phyloP scores from a whole-genome alignment of 768 basidiomycete genomes.

The Cytidiella melzeri region DNA sequence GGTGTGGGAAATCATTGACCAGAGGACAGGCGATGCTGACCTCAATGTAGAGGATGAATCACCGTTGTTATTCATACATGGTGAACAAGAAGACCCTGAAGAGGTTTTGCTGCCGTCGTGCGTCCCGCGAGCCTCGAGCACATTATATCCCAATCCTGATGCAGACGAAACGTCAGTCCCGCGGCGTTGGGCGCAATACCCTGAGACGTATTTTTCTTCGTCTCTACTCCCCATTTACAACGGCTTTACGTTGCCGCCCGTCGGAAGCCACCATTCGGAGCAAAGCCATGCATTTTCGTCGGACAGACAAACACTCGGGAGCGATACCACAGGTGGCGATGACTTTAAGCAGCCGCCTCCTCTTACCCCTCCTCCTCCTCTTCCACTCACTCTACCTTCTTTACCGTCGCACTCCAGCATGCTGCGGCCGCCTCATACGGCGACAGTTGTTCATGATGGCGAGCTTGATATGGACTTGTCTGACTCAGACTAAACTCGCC shows the following conservation, averaged over 20 bases:
- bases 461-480: slow-evolving; percentile 32
- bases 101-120: slow-evolving; percentile 21
- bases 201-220: slow-evolving; percentile 52
- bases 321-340: slow-evolving; percentile 8
- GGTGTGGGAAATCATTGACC: slow-evolving; percentile 42
- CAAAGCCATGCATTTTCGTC: neutral
- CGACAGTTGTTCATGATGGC: slow-evolving; percentile 11
- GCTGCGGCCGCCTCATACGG: slow-evolving; percentile 21
- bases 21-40: slow-evolving; percentile 18
- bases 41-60: slow-evolving; percentile 3
- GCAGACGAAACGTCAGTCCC: neutral
- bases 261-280: slow-evolving; percentile 28
- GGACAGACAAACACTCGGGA: neutral
- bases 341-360: slow-evolving; percentile 11
- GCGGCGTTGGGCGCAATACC: slow-evolving; percentile 59
- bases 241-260: slow-evolving; percentile 33
- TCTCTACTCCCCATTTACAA: slow-evolving; percentile 48
- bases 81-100: slow-evolving; percentile 17
- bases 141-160: neutral
- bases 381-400: slow-evolving; percentile 29
- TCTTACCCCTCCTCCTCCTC: slow-evolving; percentile 22
- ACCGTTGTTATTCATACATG: slow-evolving; percentile 2
- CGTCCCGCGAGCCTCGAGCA: neutral
- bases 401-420: slow-evolving; percentile 23
- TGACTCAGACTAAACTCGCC: slow-evolving; percentile 21